phyloP scores from a whole-genome alignment of 108 stramenopile genomes.

The Nitzschia putrida region DNA sequence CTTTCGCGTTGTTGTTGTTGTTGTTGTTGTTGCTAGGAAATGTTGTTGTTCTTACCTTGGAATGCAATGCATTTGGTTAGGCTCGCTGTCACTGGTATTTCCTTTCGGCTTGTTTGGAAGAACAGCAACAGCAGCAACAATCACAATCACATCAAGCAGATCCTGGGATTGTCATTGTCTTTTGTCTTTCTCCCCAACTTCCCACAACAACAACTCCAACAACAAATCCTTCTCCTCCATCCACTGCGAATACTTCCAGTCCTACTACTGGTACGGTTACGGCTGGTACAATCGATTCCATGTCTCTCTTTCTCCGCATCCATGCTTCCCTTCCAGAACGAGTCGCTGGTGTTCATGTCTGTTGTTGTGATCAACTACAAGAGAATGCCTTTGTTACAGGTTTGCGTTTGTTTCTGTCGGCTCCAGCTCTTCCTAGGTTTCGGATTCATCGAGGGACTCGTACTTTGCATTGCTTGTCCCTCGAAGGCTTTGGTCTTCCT shows the following conservation, averaged over 20 bases:
- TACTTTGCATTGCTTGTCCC: too few species aligned
- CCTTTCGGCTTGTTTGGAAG: background rate
- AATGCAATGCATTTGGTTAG: background rate
- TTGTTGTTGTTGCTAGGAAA: background rate
- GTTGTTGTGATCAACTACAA: background rate
- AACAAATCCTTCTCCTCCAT: too few species aligned
- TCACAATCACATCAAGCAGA: background rate
- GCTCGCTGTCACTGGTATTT: slow-evolving; percentile 3
- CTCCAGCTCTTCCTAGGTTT: background rate
- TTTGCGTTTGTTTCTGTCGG: background rate
- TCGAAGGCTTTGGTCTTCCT: too few species aligned
- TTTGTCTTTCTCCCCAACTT: background rate
- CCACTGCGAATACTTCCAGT: background rate
- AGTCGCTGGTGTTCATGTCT: background rate
- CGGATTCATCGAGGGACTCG: slow-evolving; percentile 17
- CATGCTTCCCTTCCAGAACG: background rate
- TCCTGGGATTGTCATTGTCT: background rate
- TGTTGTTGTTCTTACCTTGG: background rate
- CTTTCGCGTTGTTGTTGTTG: background rate
- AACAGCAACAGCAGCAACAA: too few species aligned
- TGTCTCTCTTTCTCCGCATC: background rate
- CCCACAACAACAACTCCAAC: too few species aligned
- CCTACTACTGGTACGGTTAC: background rate
- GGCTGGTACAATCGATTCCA: background rate
- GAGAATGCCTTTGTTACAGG: background rate